Base-by-base conservation (phyloP, 495 filamentous ascomycete genomes). In the Neurospora africana region DNA sequence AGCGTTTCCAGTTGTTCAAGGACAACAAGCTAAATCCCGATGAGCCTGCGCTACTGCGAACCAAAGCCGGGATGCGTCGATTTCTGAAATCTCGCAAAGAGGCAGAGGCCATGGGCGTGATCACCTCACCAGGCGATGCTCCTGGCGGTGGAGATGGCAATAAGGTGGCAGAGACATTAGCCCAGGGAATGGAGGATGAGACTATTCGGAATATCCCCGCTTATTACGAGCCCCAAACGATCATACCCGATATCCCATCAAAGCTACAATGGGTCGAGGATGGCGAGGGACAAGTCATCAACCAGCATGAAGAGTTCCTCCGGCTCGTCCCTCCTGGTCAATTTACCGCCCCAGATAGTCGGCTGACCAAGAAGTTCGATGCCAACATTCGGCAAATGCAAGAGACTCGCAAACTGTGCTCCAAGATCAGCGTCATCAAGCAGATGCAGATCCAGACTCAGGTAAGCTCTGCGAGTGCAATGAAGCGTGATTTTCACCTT, bases 371-470 rank as follows among this genome's bases (percentile, higher is more conserved):
- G 69, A 94, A 89, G 79, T 88, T 99, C 77, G 92, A 97, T 73
- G 89, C 89, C 69, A 99, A 99, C 76, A 91, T 98, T 84, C 87
- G 88, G 44, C 94, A 98, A 78, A 93, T 98, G 90, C 95, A 99
- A 80, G 95, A 98, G 72, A 98, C 95, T 0, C 86, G 96, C 75
- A 98, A 98, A 79, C 87, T 99, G 13, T 96, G 92, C 78, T 94
- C 93, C 4, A 98, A 98, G 81, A 94, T 98, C 78, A 90, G 92
- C 37, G 91, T 99, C 72, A 94, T 99, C 79, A 99, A 98, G 85
- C 95, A 99, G 83, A 99, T 99, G 95, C 96, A 98, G 79, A 85
- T 97, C 38, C 96, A 99, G 78, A 91, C 94, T 65, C 95, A 97
- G 88, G 94, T 94, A 89, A 75, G 84, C 75, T 68, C 70, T 41